phyloP scores from a whole-genome alignment of 2,329 filamentous ascomycete genomes.

The Cercospora citrullina region DNA sequence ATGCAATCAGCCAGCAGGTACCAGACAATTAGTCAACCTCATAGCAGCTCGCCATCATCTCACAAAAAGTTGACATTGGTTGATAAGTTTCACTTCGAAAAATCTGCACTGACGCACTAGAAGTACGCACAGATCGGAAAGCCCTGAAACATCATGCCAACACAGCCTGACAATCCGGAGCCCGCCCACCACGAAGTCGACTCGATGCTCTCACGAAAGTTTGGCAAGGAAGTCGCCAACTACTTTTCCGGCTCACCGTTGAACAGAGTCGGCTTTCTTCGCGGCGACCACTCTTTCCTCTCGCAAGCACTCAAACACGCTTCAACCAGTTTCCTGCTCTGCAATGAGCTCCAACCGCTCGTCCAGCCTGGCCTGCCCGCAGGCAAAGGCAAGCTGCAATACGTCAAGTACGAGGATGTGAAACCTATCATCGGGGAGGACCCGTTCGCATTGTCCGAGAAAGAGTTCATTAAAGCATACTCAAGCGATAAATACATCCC shows the following conservation, averaged over 20 bases:
- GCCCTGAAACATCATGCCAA: conserved; percentile 15
- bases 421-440: conserved; percentile 67
- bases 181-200: conserved; percentile 61
- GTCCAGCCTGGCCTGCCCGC: conserved; percentile 43
- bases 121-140: not conserved
- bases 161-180: conserved; percentile 53
- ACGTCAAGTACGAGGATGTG: conserved; percentile 68
- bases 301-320: conserved; percentile 65
- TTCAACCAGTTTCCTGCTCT: conserved; percentile 69
- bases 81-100: too few species aligned
- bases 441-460: conserved; percentile 70
- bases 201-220: conserved; percentile 72
- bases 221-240: conserved; percentile 77
- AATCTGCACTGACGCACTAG: not conserved
- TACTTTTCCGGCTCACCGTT: conserved; percentile 78
- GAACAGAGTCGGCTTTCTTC: conserved; percentile 78
- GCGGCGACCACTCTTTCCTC: conserved; percentile 69
- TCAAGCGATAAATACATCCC: conserved; percentile 69
- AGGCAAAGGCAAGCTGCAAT: conserved; percentile 58
- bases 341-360: conserved; percentile 77
- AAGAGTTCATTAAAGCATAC: conserved; percentile 69
- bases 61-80: not conserved
- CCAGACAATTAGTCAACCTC: conserved; percentile 3
- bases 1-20: not conserved
- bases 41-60: not conserved